Base-by-base conservation (phyloP, 2,329 filamentous ascomycete genomes). In the Aspergillus sp. region DNA sequence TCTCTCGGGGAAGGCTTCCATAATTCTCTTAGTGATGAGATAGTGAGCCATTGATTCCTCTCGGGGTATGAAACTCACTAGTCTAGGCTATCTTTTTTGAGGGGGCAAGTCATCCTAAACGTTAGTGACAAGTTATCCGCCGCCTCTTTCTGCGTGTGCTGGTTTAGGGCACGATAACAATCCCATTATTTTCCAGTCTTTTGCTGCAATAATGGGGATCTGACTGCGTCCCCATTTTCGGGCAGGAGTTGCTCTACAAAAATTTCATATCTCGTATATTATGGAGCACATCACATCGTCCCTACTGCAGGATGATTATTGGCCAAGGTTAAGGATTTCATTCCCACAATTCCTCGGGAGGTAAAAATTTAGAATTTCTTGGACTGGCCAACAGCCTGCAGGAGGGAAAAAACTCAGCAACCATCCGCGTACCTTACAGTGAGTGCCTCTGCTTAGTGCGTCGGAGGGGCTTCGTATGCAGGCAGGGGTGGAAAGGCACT, bases 371-470 rank as follows among this genome's bases (percentile, higher is more conserved):
- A 43, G 15, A 2, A 43, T 15, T 13, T 36, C 32, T 36, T 36
- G 32, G 32, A 36, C 32, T 36, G 12, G 12, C 32, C 32, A 36
- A 12, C 32, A 36, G 32, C 32, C 32, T 36, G 32, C 32, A 36
- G 12, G 12, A 36, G 32, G 12, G 10, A 19, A 43, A 19, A 43
- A 19, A 12, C 39, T 43, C 15, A 17, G 39, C 39, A 19, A 10
- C 12, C 23, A 9, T 25, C 53, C 15, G 21, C 39, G 53, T 55
- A 45, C 52, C 52, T 55, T 55, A 55, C 52, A 55, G 52, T 12
- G 32, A 36, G 10, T 13, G 32, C 32, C 12, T 36, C 12, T 36
- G 32, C 32, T 36, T 36, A 36, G 32, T 36, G 32, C 32, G 32
- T 36, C 12, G 32, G 32, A 5, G 9, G 36, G n/a, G 38, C 52